These are phyloP conservation scores for Boletellus ananas DNA, from an alignment of 768 basidiomycete species.

Conservation along the genomic window DNA sequence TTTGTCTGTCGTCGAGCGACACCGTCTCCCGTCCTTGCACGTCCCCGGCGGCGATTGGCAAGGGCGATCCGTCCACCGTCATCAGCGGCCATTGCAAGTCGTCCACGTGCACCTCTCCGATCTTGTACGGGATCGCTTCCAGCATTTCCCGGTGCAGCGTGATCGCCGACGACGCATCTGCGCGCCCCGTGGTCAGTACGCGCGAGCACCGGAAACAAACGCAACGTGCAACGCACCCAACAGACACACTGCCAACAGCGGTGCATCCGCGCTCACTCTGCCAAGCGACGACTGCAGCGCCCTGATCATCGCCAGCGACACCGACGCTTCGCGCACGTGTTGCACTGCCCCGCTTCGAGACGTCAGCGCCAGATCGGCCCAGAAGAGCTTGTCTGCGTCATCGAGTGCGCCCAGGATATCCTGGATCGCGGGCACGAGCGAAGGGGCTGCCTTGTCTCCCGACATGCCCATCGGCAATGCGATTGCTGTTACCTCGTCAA, in stretches of 20 bases:
- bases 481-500: constrained; percentile 52
- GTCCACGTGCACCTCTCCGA: constrained; percentile 44
- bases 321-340: constrained; percentile 69
- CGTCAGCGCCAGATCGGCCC: constrained; percentile 56
- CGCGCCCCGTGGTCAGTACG: neutral
- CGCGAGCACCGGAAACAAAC: neutral
- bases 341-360: constrained; percentile 58
- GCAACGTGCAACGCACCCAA: constrained; percentile 45
- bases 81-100: constrained; percentile 76
- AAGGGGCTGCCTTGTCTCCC: constrained; percentile 33
- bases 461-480: constrained; percentile 79
- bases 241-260: constrained; percentile 57
- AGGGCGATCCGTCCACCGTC: constrained; percentile 40
- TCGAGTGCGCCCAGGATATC: constrained; percentile 60
- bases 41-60: constrained; percentile 17
- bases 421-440: constrained; percentile 43
- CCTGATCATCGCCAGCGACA: constrained; percentile 66
- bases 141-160: constrained; percentile 84
- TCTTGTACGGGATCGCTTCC: constrained; percentile 75
- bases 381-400: constrained; percentile 67
- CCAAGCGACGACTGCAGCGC: constrained; percentile 83
- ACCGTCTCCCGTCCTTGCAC: constrained; percentile 5
- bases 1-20: constrained; percentile 27
- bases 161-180: constrained; percentile 73
- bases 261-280: constrained; percentile 43